Evolutionary conservation across 129 eudicot species (phyloP), one percentile per base, ranked within the genome.

Genomic region (Gnaphalium uliginosum): DNA sequence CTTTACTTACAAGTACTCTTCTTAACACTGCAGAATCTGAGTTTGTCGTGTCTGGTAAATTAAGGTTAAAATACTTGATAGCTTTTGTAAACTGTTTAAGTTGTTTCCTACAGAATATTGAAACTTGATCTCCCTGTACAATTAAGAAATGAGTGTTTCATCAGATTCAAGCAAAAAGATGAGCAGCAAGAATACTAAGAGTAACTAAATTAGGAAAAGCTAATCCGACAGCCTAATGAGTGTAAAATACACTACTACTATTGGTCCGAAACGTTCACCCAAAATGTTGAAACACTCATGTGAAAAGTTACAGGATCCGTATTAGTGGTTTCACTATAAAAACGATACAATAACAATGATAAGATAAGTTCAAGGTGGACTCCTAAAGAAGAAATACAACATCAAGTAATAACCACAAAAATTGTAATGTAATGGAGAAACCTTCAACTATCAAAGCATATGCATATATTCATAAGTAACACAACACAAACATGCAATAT

Each of bases 41-140:
- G 27, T 54, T 72, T 66, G 35, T 79, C n/a, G 60, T 60, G n/a
- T 66, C 1, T 26, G 78, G 78, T 72, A 66, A 51, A 66, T 79
- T 27, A 53, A 63, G 50, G 18, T 29, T 39, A 65, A 72, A 53
- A 65, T 72, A 64, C 51, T 72, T 39, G 21, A 72, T 54, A 66
- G 79, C 83, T 79, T 66, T 5, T 23, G 67, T 53, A 72, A 53
- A 64, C 39, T 72, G 72, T 72, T 79, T 30, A 4, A 79, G 68
- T 15, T 65, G 78, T 27, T 79, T 72, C 73, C 62, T 64, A 72
- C 78, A 27, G 15, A 73, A 65, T 19, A 65, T n/a, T 5, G 46
- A 64, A 53, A 72, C 68, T 32, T 39, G 75, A 29, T 79, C 75
- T 56, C 32, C 79, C 83, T 79, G 79, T 66, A 73, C 66, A 78